Evolutionary conservation across 768 basidiomycete species (phyloP).

Genomic region (Rhizopogon vinicolor): DNA sequence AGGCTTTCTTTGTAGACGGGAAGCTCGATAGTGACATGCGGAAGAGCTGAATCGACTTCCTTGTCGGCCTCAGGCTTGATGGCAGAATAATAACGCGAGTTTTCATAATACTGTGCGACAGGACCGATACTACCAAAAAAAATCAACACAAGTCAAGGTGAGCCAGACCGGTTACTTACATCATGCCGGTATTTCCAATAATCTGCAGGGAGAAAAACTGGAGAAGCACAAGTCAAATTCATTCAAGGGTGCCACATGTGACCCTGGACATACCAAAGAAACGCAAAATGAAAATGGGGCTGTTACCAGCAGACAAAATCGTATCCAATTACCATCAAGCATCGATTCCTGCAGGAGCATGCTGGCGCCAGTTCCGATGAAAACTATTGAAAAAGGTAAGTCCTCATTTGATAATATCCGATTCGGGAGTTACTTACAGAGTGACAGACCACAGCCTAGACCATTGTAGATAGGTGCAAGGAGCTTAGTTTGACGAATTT

Average conservation of each 20-base stretch:
- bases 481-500: constrained; percentile 47
- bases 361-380: constrained; percentile 57
- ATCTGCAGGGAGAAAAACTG: constrained; percentile 77
- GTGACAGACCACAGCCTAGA: constrained; percentile 57
- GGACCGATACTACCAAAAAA: constrained; percentile 57
- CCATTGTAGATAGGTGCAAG: constrained; percentile 74
- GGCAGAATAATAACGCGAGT: constrained; percentile 81
- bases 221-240: not conserved
- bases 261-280: constrained; percentile 49
- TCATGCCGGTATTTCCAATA: constrained; percentile 56
- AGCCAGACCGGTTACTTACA: constrained; percentile 38
- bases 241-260: not conserved
- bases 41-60: constrained; percentile 58
- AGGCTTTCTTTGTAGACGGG: constrained; percentile 88
- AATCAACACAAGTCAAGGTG: constrained; percentile 5
- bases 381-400: constrained; percentile 40
- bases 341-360: constrained; percentile 62
- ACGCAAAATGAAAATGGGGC: constrained; percentile 74
- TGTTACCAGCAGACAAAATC: constrained; percentile 65
- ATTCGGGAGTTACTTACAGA: constrained; percentile 44
- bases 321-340: constrained; percentile 55
- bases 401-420: not conserved
- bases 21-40: constrained; percentile 76
- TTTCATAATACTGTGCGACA: constrained; percentile 81
- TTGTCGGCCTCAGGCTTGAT: constrained; percentile 55